phyloP scores from a whole-genome alignment of 2,329 filamentous ascomycete genomes.

The Verticillium albo-atrum region DNA sequence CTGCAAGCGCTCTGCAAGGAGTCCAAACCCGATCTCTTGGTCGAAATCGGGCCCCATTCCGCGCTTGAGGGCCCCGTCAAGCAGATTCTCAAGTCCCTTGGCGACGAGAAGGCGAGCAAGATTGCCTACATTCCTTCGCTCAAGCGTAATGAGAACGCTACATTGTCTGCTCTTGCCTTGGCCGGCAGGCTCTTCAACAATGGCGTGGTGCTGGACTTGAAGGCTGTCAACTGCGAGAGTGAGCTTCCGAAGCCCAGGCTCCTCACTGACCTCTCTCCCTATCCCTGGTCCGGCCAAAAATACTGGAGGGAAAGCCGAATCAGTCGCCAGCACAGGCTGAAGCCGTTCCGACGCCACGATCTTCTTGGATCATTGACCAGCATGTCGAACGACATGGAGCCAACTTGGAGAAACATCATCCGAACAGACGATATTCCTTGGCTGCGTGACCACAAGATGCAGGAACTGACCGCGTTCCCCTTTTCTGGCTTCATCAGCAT shows the following conservation, averaged over 20 bases:
- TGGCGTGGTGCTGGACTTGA: constrained; percentile 22
- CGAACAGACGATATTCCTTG: constrained; percentile 35
- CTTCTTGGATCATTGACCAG: constrained; percentile 26
- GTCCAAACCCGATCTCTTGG: constrained; percentile 27
- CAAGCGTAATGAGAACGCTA: constrained; percentile 44
- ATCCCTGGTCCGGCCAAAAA: constrained; percentile 17
- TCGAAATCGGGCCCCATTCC: constrained; percentile 46
- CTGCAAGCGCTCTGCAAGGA: constrained; percentile 1
- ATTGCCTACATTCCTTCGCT: constrained; percentile 41
- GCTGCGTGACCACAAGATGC: constrained; percentile 42
- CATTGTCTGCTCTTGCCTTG: constrained; percentile 36
- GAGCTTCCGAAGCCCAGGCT: background rate
- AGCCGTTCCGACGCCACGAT: constrained; percentile 20
- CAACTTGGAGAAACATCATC: constrained; percentile 32
- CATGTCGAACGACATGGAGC: constrained; percentile 26
- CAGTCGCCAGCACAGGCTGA: background rate
- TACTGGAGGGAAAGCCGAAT: background rate
- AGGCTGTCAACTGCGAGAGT: background rate
- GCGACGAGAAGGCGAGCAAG: constrained; percentile 27
- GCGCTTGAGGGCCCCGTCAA: constrained; percentile 45
- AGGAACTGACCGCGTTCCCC: constrained; percentile 42
- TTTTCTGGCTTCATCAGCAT: constrained; percentile 37
- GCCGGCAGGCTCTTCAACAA: constrained; percentile 38
- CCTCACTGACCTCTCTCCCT: constrained; percentile 17
- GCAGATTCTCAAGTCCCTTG: constrained; percentile 41